These are phyloP conservation scores for Dacryopinax primogenitus DNA, from an alignment of 768 basidiomycete species.

Conservation along the genomic window DNA sequence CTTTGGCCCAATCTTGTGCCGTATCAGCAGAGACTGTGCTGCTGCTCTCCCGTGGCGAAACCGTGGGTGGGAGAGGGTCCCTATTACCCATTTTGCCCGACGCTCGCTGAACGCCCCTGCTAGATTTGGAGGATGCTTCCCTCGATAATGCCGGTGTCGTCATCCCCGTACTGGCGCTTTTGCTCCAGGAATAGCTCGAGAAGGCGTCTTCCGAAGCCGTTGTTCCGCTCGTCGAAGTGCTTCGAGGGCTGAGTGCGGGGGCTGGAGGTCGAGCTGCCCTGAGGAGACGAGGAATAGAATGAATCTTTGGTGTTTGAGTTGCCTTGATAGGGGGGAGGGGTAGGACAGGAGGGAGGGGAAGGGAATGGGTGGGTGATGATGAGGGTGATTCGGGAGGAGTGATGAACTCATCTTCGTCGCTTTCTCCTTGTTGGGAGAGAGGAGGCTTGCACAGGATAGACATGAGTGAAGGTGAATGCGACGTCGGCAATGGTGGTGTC, in stretches of 20 bases:
- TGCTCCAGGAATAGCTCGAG: background rate
- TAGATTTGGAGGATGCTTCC: background rate
- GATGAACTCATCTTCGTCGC: slow-evolving; percentile 18
- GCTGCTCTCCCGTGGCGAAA: slow-evolving; percentile 12
- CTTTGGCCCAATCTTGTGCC: slow-evolving; percentile 58
- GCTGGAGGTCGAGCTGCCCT: background rate
- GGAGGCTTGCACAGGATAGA: too few species aligned
- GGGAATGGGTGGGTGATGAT: slow-evolving; percentile 12
- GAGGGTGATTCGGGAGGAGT: slow-evolving; percentile 19
- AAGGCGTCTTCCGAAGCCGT: background rate
- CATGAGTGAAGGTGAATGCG: too few species aligned
- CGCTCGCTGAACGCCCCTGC: too few species aligned
- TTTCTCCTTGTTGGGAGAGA: background rate
- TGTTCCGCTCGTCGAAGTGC: background rate
- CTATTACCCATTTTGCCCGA: too few species aligned
- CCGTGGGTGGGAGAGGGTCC: too few species aligned
- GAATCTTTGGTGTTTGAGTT: background rate
- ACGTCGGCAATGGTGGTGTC: too few species aligned
- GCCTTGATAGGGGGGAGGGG: background rate
- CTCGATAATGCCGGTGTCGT: background rate
- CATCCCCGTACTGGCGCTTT: background rate
- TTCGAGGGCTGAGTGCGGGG: background rate
- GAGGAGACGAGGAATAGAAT: background rate
- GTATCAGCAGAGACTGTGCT: too few species aligned
- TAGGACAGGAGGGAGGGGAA: background rate